Percentiles rank a stretch among this genome's conserved stretches.
These are phyloP conservation scores for Saccharomyces jurei DNA, from an alignment of 805 yeast genomes.

Conservation along the genomic window DNA sequence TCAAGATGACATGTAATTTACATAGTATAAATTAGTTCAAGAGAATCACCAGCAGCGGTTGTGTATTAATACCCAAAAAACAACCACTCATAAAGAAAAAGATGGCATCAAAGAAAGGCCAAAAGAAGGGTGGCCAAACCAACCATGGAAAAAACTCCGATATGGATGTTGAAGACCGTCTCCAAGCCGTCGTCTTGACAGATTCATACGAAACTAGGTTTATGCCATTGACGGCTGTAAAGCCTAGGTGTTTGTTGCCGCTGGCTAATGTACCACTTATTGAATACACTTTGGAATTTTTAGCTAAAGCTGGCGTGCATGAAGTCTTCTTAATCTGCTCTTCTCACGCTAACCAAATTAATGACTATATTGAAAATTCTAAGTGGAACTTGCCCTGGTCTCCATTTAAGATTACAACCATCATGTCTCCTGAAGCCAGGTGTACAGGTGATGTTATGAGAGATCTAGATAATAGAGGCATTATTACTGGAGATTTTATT, in stretches of 20 bases:
- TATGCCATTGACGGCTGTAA: constrained; percentile 79
- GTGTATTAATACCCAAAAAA: background rate
- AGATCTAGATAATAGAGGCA: constrained; percentile 83
- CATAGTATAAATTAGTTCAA: background rate
- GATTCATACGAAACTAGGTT: constrained; percentile 90
- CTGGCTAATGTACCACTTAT: constrained; percentile 88
- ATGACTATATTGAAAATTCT: constrained; percentile 65
- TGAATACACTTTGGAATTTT: constrained; percentile 89
- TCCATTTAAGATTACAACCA: constrained; percentile 73
- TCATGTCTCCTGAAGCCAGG: constrained; percentile 76
- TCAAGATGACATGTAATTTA: background rate
- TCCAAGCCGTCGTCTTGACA: constrained; percentile 90
- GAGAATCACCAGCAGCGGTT: background rate
- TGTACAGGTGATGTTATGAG: constrained; percentile 97
- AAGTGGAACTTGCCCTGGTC: constrained; percentile 64
- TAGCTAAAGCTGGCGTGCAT: constrained; percentile 81
- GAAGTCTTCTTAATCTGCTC: constrained; percentile 89
- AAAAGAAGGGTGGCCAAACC: constrained; percentile 17
- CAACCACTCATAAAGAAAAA: background rate
- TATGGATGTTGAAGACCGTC: constrained; percentile 56
- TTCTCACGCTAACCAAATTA: constrained; percentile 83
- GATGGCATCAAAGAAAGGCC: constrained; percentile 26
- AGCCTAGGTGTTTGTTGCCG: constrained; percentile 87
- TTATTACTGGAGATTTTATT: constrained; percentile 83
- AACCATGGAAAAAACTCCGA: constrained; percentile 40